Percentiles rank a stretch among this genome's conserved stretches.
phyloP scores from a whole-genome alignment of 2,329 filamentous ascomycete species.

The Coniochaeta sp. region DNA sequence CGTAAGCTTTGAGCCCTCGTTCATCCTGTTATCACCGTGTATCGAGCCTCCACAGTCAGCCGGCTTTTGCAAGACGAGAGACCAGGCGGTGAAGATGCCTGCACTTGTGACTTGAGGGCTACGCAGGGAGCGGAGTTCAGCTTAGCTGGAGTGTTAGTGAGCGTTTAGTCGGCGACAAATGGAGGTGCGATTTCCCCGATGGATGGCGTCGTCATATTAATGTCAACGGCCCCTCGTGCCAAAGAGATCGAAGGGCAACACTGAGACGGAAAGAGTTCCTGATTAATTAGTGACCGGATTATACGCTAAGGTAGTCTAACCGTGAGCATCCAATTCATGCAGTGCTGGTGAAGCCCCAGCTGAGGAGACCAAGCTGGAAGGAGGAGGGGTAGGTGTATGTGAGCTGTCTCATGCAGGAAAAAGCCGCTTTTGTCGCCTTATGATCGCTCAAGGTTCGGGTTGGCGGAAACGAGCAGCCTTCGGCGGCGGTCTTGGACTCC shows the following conservation, averaged over 20 bases:
- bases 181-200: not conserved
- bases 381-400: not conserved
- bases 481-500: not conserved
- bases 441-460: not conserved
- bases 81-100: not conserved
- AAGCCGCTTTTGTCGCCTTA: not conserved
- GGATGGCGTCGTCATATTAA: not conserved
- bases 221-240: not conserved
- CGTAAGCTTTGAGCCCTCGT: not conserved
- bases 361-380: not conserved
- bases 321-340: not conserved
- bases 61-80: not conserved
- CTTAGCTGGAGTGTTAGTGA: not conserved
- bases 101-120: not conserved
- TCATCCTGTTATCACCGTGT: not conserved
- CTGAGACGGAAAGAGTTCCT: not conserved
- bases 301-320: not conserved
- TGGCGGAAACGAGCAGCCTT: not conserved
- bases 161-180: not conserved
- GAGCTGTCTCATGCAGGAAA: not conserved
- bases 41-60: not conserved
- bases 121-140: not conserved
- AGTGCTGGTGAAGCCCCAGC: not conserved
- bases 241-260: not conserved
- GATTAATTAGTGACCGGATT: not conserved